phyloP scores from a whole-genome alignment of 2,329 filamentous ascomycete genomes.

The Beauveria sp. region DNA sequence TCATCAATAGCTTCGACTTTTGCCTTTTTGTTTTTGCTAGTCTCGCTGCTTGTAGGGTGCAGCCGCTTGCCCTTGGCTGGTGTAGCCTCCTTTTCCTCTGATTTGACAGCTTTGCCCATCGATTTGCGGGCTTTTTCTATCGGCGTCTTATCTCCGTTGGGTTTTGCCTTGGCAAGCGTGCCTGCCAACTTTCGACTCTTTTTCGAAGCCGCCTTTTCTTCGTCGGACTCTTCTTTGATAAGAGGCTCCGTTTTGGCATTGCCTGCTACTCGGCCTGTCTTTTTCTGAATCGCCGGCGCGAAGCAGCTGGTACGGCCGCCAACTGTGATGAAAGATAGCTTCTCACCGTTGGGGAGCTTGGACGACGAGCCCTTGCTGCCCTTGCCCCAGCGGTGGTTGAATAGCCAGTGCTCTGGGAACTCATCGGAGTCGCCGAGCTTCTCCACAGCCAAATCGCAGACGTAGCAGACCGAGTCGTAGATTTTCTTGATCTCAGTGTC shows the following conservation, averaged over 20 bases:
- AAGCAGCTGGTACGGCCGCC: constrained; percentile 88
- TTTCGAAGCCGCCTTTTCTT: constrained; percentile 18
- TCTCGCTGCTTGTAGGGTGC: constrained; percentile 12
- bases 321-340: constrained; percentile 79
- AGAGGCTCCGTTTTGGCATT: constrained; percentile 36
- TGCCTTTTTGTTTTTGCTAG: constrained; percentile 16
- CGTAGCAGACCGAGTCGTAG: constrained; percentile 64
- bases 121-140: constrained; percentile 18
- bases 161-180: constrained; percentile 20
- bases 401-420: constrained; percentile 84
- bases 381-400: constrained; percentile 84
- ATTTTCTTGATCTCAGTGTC: constrained; percentile 64
- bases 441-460: constrained; percentile 74
- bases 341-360: constrained; percentile 73
- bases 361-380: constrained; percentile 65
- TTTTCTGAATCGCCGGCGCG: constrained; percentile 80
- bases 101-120: constrained; percentile 13
- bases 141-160: constrained; percentile 18
- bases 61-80: constrained; percentile 17
- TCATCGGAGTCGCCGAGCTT: constrained; percentile 71
- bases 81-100: constrained; percentile 16
- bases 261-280: constrained; percentile 42
- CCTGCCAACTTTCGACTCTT: constrained; percentile 16
- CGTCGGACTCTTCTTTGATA: constrained; percentile 23
- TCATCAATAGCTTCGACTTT: constrained; percentile 3